Base-by-base conservation (phyloP, 1,139 yeast species). In the Kodamaea fungicola region DNA sequence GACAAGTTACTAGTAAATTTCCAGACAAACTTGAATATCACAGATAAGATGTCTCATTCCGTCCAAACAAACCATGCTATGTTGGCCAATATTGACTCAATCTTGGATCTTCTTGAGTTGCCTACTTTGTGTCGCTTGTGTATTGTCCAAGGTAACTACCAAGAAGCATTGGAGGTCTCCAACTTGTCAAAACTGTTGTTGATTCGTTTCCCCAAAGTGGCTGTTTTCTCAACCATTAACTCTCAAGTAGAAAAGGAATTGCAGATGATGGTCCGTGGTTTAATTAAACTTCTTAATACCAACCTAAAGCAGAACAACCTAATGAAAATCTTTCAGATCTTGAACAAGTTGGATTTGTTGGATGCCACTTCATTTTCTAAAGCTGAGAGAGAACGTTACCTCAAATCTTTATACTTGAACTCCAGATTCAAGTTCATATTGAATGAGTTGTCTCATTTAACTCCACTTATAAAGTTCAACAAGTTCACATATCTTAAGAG, bases 61-160 rank as follows among this genome's bases (percentile, higher is more conserved):
- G 54, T 67, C 27, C 49, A 52, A 8, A 47, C 52, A 4, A 61
- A 61, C 41, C 60, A 58, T 40, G 52, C 63, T 4, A 52, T 87
- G 7, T 61, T 86, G 32, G 69, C 76, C 28, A 82, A 84, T 46
- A 74, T 88, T 46, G 92, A 83, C 44, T 75, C 80, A 22, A 71
- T 89, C 8, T 76, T 85, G 44, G 96, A 87, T 50, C 72, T 89
- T 8, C 66, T 90, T 44, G 96, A 88, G 52, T 64, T 92, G 24
- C 97, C 97, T 0, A 74, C 94, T 2, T 60, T 90, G 37, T 81
- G 94, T 30, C 74, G 80, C 38, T 78, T 90, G n/a, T 87, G 97
- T 59, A 87, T 89, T 6, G 70, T 78, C 37, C 84, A 85, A 38
- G 96, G 96, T 0, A 86, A 86, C 54, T 92, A 89, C 55, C 86